phyloP scores from a whole-genome alignment of 2,329 filamentous ascomycete species.

The Colletotrichum sp. region DNA sequence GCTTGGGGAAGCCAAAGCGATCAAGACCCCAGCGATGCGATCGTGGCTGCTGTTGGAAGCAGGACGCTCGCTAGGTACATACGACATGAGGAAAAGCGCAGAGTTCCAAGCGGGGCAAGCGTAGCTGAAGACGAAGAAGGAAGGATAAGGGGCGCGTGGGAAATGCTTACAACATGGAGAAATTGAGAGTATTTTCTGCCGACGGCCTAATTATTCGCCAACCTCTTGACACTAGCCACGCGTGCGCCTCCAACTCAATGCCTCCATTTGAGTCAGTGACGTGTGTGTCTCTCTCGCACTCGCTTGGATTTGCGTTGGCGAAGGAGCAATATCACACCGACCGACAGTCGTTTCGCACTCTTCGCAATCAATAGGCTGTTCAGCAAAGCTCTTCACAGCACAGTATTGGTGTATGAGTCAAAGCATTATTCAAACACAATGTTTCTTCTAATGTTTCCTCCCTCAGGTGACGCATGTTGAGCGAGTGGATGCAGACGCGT shows the following conservation, averaged over 20 bases:
- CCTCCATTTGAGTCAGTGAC: neutral
- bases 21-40: neutral
- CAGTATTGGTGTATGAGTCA: too few species aligned
- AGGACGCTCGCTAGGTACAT: neutral
- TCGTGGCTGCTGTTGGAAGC: neutral
- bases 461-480: too few species aligned
- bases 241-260: neutral
- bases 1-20: neutral
- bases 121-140: neutral
- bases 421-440: too few species aligned
- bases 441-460: too few species aligned
- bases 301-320: neutral
- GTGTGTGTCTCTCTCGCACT: neutral
- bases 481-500: neutral
- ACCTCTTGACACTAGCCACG: neutral
- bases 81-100: neutral
- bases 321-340: neutral
- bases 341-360: neutral
- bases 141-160: neutral
- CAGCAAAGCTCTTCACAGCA: too few species aligned
- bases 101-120: neutral
- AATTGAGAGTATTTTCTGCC: neutral
- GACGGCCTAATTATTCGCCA: neutral
- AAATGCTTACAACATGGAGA: neutral
- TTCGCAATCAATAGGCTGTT: neutral